A percentile compares a stretch with the other conserved stretches of the same genome.
These are phyloP conservation scores for Harringtonia aguacate DNA, from an alignment of 2,329 filamentous ascomycete genomes.

Conservation along the genomic window DNA sequence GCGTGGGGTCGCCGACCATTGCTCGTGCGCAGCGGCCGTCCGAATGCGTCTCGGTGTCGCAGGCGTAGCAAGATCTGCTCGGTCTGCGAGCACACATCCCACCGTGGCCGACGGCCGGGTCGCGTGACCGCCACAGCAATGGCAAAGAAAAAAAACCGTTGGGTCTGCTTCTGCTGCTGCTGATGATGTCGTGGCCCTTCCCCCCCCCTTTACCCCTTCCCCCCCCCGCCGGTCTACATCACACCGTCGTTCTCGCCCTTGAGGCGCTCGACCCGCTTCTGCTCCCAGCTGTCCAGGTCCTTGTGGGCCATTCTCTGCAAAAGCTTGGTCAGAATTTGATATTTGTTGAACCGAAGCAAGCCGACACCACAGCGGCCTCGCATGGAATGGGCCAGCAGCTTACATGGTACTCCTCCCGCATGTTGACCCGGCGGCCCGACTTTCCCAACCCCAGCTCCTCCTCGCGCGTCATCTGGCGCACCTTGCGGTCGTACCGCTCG, in stretches of 20 bases:
- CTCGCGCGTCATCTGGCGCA: conserved; percentile 73
- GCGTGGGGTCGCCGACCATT: too few species aligned
- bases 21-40: conserved; percentile 7
- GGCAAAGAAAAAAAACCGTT: background rate
- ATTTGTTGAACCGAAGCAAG: background rate
- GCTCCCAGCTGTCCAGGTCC: conserved; percentile 93
- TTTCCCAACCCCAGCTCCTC: conserved; percentile 77
- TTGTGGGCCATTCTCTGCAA: conserved; percentile 68
- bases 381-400: conserved; percentile 26
- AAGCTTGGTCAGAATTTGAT: background rate
- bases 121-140: too few species aligned
- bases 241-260: conserved; percentile 84
- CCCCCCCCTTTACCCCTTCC: too few species aligned
- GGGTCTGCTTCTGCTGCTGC: too few species aligned
- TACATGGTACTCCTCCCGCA: conserved; percentile 81
- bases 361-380: conserved; percentile 16
- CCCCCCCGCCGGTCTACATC: conserved; percentile 29
- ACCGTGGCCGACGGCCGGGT: background rate
- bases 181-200: too few species aligned
- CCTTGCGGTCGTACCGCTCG: conserved; percentile 84
- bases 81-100: too few species aligned
- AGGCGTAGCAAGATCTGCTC: too few species aligned
- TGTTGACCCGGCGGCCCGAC: conserved; percentile 59
- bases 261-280: conserved; percentile 83
- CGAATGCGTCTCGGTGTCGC: conserved; percentile 14